Conservation (phyloP, 1,284 basidiomycete species). For the Ceratobasidium sp. region DNA sequence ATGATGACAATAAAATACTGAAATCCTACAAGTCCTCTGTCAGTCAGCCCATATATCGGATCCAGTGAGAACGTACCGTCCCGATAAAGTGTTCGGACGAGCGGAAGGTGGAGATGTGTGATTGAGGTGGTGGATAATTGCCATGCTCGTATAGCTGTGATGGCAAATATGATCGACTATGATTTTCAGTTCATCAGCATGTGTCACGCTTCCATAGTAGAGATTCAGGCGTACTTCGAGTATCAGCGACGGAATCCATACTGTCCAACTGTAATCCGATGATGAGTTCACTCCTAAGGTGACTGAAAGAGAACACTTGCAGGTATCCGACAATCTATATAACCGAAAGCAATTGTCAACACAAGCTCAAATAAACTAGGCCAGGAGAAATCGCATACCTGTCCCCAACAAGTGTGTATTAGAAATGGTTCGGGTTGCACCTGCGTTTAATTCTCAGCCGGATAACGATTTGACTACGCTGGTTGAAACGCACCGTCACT, state of each 20-base stretch:
- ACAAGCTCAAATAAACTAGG: background rate
- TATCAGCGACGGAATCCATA: constrained; percentile 31
- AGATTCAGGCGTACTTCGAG: constrained; percentile 12
- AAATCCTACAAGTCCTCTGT: constrained; percentile 36
- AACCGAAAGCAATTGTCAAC: background rate
- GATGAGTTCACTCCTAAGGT: background rate
- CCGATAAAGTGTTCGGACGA: constrained; percentile 30
- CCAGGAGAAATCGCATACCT: background rate
- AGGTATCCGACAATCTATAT: constrained; percentile 21
- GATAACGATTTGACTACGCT: background rate
- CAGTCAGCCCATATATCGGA: background rate
- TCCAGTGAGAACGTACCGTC: constrained; percentile 8
- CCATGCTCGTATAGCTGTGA: constrained; percentile 41
- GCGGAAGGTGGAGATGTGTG: background rate
- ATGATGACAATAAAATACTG: constrained; percentile 41
- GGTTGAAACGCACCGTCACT: background rate
- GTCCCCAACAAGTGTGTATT: constrained; percentile 33
- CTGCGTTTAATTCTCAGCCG: background rate
- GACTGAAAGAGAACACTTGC: background rate
- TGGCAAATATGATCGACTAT: constrained; percentile 18
- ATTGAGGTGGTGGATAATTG: background rate
- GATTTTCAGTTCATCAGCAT: background rate
- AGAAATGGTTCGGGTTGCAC: constrained; percentile 19
- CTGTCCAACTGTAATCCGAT: constrained; percentile 3
- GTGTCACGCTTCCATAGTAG: too few species aligned